Evolutionary conservation across 148 eudicot species (phyloP).

Genomic region (Silene uniflora): DNA sequence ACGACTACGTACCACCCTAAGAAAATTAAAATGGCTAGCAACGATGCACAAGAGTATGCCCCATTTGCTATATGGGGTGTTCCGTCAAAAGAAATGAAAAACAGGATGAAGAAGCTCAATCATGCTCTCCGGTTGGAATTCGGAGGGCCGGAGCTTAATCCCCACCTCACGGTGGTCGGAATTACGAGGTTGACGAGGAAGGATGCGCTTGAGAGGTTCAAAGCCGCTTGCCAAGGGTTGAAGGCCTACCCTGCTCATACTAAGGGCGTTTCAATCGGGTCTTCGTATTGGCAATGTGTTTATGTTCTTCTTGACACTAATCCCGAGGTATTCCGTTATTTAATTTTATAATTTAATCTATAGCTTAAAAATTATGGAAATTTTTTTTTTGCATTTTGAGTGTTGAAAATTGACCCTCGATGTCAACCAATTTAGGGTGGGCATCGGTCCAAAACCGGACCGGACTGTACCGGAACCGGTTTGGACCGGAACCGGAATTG

Average conservation of each 20-base stretch:
- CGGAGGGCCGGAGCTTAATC: constrained; percentile 71
- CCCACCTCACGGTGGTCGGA: constrained; percentile 84
- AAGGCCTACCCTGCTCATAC: constrained; percentile 56
- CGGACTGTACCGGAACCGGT: no score
- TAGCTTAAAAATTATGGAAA: background rate
- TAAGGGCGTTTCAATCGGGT: constrained; percentile 53
- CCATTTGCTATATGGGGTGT: constrained; percentile 61
- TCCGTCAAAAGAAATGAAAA: constrained; percentile 47
- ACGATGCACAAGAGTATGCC: background rate
- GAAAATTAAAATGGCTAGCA: background rate
- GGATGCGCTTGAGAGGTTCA: constrained; percentile 55
- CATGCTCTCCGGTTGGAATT: constrained; percentile 58
- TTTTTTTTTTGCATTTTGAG: background rate
- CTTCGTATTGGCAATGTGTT: constrained; percentile 76
- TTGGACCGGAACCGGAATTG: no score
- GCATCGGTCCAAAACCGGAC: no score
- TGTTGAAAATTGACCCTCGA: background rate
- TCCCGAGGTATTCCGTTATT: constrained; percentile 75
- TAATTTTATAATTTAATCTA: no score
- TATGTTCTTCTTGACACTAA: constrained; percentile 54
- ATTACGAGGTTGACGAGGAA: constrained; percentile 51
- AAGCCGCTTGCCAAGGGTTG: constrained; percentile 52
- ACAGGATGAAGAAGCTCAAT: constrained; percentile 62
- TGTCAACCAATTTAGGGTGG: no score
- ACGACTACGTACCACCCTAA: background rate